phyloP scores from a whole-genome alignment of 345 rosid genomes.

The Gossypium anomalum region DNA sequence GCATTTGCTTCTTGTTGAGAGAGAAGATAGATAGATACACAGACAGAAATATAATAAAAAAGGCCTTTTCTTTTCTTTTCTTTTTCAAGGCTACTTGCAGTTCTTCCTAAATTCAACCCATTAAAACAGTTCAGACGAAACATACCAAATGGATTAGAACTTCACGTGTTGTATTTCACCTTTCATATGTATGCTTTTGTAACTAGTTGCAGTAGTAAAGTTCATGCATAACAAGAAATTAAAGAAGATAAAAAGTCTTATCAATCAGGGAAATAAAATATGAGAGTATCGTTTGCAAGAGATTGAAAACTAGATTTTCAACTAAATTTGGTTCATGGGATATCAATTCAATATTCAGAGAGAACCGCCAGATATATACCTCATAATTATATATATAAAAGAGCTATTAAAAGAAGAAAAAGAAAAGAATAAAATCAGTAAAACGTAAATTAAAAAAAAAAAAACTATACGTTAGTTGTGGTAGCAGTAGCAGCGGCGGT shows the following conservation, averaged over 20 bases:
- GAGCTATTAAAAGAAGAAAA: neutral
- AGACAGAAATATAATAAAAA: neutral
- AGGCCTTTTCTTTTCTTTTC: too few relatives aligned
- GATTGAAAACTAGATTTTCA: slow-evolving; percentile 11
- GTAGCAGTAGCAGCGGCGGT: slow-evolving; percentile 17
- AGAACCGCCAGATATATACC: slow-evolving; percentile 16
- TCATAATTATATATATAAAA: slow-evolving; percentile 21
- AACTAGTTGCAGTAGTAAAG: neutral
- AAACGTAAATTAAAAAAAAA: neutral
- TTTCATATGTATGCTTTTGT: neutral
- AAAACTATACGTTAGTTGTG: slow-evolving; percentile 26
- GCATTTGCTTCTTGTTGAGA: neutral
- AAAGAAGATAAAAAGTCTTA: neutral
- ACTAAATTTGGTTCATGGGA: slow-evolving; percentile 20
- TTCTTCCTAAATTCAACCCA: neutral
- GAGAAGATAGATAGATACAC: neutral
- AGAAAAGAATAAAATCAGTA: neutral
- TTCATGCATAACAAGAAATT: neutral
- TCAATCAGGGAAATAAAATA: neutral
- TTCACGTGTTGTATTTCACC: neutral
- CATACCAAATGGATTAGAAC: neutral
- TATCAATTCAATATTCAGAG: slow-evolving; percentile 10
- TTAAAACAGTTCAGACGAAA: neutral
- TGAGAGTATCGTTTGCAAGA: neutral
- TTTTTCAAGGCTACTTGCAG: neutral